These are phyloP conservation scores for Pseudogymnoascus sp. DNA, from an alignment of 2,329 filamentous ascomycete species.

Conservation along the genomic window DNA sequence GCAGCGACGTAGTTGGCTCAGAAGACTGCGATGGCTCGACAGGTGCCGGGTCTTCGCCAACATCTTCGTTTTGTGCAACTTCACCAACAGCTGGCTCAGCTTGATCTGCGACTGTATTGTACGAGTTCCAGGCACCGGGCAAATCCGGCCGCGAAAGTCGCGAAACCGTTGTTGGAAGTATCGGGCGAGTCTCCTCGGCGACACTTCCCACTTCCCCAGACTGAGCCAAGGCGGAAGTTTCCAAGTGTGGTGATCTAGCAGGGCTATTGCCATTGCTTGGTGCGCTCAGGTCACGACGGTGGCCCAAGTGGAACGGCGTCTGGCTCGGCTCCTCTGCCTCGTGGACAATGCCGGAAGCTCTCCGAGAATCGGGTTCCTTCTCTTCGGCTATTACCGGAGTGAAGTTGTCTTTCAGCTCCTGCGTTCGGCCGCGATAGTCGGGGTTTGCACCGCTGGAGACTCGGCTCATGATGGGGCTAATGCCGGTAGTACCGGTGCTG, in stretches of 20 bases:
- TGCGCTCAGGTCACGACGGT: slow-evolving; percentile 50
- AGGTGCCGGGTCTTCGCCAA: slow-evolving; percentile 20
- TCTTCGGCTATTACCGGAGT: slow-evolving; percentile 52
- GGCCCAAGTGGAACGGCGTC: slow-evolving; percentile 40
- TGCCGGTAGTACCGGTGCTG: slow-evolving; percentile 41
- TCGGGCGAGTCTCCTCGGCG: slow-evolving; percentile 29
- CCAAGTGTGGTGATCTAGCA: slow-evolving; percentile 49
- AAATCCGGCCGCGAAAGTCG: slow-evolving; percentile 23
- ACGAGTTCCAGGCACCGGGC: slow-evolving; percentile 28
- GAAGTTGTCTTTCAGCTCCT: slow-evolving; percentile 27
- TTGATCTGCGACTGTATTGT: slow-evolving; percentile 19
- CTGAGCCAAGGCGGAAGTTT: slow-evolving; percentile 33
- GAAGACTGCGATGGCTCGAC: background rate
- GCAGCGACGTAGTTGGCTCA: slow-evolving; percentile 9
- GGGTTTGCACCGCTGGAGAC: slow-evolving; percentile 36
- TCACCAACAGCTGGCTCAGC: background rate
- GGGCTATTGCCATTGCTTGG: slow-evolving; percentile 54
- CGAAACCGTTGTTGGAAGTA: slow-evolving; percentile 1
- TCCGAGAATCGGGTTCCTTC: slow-evolving; percentile 27
- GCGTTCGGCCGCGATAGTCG: slow-evolving; percentile 29
- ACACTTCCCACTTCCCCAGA: slow-evolving; percentile 39
- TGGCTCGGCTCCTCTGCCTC: background rate
- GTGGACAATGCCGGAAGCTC: slow-evolving; percentile 10
- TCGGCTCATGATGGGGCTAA: slow-evolving; percentile 60
- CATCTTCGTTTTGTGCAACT: background rate